A percentile compares a stretch with the other conserved stretches of the same genome.
phyloP scores from a whole-genome alignment of 345 rosid species.

The Aethionema arabicum region DNA sequence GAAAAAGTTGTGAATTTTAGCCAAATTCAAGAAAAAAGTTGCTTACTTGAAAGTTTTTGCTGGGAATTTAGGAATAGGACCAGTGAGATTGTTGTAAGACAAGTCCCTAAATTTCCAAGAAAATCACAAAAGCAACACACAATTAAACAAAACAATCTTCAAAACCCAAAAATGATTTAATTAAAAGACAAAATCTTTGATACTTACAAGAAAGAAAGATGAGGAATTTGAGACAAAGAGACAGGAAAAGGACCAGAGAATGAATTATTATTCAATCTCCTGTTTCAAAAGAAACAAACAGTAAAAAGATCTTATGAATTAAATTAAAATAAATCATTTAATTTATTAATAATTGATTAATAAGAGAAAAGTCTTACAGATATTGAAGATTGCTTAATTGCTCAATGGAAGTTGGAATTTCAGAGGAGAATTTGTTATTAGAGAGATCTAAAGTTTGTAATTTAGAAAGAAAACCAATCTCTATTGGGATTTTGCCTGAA shows the following conservation, averaged over 20 bases:
- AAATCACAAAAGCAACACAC: not conserved
- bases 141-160: not conserved
- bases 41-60: slow-evolving; percentile 87
- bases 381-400: slow-evolving; percentile 66
- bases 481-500: slow-evolving; percentile 72
- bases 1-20: not conserved
- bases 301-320: slow-evolving; percentile 16
- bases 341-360: not conserved
- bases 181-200: slow-evolving; percentile 28
- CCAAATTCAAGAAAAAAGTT: slow-evolving; percentile 5
- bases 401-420: slow-evolving; percentile 56
- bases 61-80: slow-evolving; percentile 76
- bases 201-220: slow-evolving; percentile 91
- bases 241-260: slow-evolving; percentile 81
- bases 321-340: not conserved
- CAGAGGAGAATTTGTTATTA: slow-evolving; percentile 62
- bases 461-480: slow-evolving; percentile 64
- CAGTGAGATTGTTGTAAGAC: slow-evolving; percentile 91
- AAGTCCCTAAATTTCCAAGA: slow-evolving; percentile 61
- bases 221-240: slow-evolving; percentile 66
- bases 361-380: slow-evolving; percentile 53
- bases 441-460: slow-evolving; percentile 90
- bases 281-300: slow-evolving; percentile 34
- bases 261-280: slow-evolving; percentile 96
- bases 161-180: slow-evolving; percentile 17